Base-by-base conservation (phyloP, 805 yeast genomes). In the Torulaspora indica region DNA sequence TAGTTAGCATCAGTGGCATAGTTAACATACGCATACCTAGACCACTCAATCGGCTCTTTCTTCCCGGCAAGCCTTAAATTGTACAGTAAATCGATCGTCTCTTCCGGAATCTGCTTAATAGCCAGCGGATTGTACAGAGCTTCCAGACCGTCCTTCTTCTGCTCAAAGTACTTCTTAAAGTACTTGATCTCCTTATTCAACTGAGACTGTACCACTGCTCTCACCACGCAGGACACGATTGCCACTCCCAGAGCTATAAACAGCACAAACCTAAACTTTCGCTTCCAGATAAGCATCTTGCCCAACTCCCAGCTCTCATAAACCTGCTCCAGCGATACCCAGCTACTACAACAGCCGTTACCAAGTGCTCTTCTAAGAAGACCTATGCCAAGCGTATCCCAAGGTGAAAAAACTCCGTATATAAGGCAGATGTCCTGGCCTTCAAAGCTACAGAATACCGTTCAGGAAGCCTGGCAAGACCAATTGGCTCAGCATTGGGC, bases 1-100 rank as follows among this genome's bases (percentile, higher is more conserved):
- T 80, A 77, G 17, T 69, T 64, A 8, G 66, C 52, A 43, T 73
- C 67, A 0, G 86, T 78, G 3, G 82, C 84, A 58, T 81, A 81
- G 40, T 77, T 77, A 4, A 79, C 77, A 55, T 81, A 81, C 0
- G 84, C 85, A 32, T 60, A 66, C 43, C 67, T 64, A 1, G 59
- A 33, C 79, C 79, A 74, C 28, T 71, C 63, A 2, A 72, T 61
- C 0, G 42, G 35, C 2, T 56, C 46, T 7, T 47, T 23, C 9
- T 46, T 23, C 9, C 52, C 39, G 4, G 47, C 40, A 25, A 56
- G 22, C 15, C 42, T 38, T 9, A 32, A 13, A 6, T 40, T 35
- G 35, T 60, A 61, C 4, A 61, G 32, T 2, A 42, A 50, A 46
- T 59, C 61, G 14, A 61, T 60, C 1, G 52, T 49, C 22, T 51